Conservation (phyloP, 805 yeast species). For the Schwanniomyces pseudopolymorphus region DNA sequence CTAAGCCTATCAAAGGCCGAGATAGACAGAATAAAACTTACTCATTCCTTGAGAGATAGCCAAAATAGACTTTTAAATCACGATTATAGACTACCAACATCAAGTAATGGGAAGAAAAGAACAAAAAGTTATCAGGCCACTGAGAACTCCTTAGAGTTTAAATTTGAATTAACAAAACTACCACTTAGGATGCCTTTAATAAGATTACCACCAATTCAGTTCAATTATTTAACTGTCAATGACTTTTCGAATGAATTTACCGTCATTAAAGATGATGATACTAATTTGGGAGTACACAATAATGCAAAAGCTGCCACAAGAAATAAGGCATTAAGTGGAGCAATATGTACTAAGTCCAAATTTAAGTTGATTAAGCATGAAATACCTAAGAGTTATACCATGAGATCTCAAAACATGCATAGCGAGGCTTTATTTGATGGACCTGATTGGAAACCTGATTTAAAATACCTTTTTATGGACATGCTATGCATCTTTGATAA, state of each 20-base stretch:
- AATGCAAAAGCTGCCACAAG: background rate
- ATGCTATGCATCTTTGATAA: background rate
- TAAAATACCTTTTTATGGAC: background rate
- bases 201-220: conserved; percentile 22
- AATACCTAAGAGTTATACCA: background rate
- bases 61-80: conserved; percentile 25
- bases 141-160: conserved; percentile 17
- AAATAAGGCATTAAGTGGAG: background rate
- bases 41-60: conserved; percentile 26
- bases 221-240: conserved; percentile 13
- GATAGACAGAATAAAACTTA: conserved; percentile 20
- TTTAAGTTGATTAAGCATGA: background rate
- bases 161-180: conserved; percentile 20
- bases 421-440: background rate
- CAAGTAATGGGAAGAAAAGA: conserved; percentile 6
- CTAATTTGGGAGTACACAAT: background rate
- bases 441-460: background rate
- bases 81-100: conserved; percentile 27
- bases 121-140: background rate
- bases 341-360: background rate
- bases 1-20: conserved; percentile 16
- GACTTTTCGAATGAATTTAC: conserved; percentile 21
- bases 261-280: conserved; percentile 9
- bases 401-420: background rate
- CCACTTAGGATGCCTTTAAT: conserved; percentile 20